These are phyloP conservation scores for Lachancea kluyveri DNA, from an alignment of 805 yeast species.

Conservation along the genomic window DNA sequence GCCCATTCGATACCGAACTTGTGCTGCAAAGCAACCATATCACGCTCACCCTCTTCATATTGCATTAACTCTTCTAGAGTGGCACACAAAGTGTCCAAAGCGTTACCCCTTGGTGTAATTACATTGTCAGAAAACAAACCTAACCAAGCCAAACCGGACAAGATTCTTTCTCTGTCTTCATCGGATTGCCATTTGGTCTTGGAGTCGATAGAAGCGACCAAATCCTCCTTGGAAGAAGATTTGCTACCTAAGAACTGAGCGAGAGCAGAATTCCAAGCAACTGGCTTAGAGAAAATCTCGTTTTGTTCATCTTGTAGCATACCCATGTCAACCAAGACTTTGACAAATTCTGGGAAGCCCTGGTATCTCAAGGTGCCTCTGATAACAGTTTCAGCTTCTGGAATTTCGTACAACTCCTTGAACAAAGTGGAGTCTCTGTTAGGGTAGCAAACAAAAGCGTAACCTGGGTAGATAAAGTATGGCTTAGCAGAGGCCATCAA, in stretches of 20 bases:
- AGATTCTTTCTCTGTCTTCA: slow-evolving; percentile 78
- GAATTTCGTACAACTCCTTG: slow-evolving; percentile 86
- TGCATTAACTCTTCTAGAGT: slow-evolving; percentile 94
- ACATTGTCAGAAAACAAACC: slow-evolving; percentile 76
- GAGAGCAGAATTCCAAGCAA: slow-evolving; percentile 87
- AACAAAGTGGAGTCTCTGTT: slow-evolving; percentile 96
- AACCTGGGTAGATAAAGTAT: slow-evolving; percentile 93
- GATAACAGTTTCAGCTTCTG: slow-evolving; percentile 94
- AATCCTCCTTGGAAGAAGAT: slow-evolving; percentile 64
- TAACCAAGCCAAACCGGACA: slow-evolving; percentile 88
- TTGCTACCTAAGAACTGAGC: slow-evolving; percentile 68
- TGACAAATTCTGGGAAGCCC: slow-evolving; percentile 97
- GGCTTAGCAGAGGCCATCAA: slow-evolving; percentile 94
- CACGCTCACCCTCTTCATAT: slow-evolving; percentile 93
- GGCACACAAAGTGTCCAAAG: slow-evolving; percentile 95
- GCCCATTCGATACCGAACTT: slow-evolving; percentile 97
- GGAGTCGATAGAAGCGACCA: slow-evolving; percentile 66
- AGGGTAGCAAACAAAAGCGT: slow-evolving; percentile 90
- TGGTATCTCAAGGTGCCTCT: slow-evolving; percentile 97
- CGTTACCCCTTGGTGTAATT: slow-evolving; percentile 86
- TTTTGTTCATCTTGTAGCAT: slow-evolving; percentile 74
- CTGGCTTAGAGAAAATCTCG: slow-evolving; percentile 49
- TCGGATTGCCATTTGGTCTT: slow-evolving; percentile 76
- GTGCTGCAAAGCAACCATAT: slow-evolving; percentile 91
- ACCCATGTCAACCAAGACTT: slow-evolving; percentile 90